Percentiles rank a stretch among this genome's conserved stretches.
Evolutionary conservation across 371 early-diverging fungal species (phyloP).

Genomic region (Neoconidiobolus thromboides): DNA sequence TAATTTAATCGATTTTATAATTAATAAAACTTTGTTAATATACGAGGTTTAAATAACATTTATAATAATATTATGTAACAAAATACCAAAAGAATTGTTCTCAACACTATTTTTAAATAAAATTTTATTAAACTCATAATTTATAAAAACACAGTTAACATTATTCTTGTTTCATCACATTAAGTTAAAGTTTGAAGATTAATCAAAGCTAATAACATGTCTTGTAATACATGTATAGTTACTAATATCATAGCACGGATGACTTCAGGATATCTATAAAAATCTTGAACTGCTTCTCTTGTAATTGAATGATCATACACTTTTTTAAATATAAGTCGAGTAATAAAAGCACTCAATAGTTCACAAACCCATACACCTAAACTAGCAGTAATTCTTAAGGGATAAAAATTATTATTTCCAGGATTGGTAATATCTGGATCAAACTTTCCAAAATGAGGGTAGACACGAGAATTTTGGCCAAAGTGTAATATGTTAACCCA

Average conservation of each 20-base stretch:
- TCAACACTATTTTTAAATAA: too few species aligned
- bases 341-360: conserved; percentile 32
- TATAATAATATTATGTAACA: too few species aligned
- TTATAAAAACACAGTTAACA: too few species aligned
- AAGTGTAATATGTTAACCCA: conserved; percentile 49
- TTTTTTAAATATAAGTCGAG: conserved; percentile 25
- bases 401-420: conserved; percentile 20
- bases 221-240: conserved; percentile 48
- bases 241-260: conserved; percentile 42
- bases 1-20: too few species aligned
- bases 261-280: conserved; percentile 42
- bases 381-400: conserved; percentile 33
- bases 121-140: too few species aligned
- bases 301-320: conserved; percentile 31
- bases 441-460: conserved; percentile 31
- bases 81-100: too few species aligned
- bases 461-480: conserved; percentile 40
- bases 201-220: conserved; percentile 43
- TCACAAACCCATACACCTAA: conserved; percentile 41
- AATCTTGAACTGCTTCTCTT: conserved; percentile 35
- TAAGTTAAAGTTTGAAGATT: conserved; percentile 16
- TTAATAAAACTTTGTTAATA: too few species aligned
- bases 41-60: too few species aligned
- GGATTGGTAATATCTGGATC: neutral
- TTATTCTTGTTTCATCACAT: too few species aligned